These are phyloP conservation scores for Auricularia auricula-judae DNA, from an alignment of 768 basidiomycete species.

Conservation along the genomic window DNA sequence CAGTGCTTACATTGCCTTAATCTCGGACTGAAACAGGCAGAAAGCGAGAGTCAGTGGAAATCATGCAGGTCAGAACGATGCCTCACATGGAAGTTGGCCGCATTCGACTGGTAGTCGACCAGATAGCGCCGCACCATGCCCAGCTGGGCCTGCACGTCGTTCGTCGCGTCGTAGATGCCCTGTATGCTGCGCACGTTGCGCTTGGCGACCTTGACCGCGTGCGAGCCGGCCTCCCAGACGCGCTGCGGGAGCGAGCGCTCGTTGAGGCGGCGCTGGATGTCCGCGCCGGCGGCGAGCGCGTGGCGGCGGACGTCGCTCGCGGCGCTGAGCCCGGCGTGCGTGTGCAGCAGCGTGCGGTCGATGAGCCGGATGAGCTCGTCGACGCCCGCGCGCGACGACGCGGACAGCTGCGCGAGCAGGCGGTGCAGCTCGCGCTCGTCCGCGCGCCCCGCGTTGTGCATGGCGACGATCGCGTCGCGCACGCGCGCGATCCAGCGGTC, in stretches of 20 bases:
- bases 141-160: neutral
- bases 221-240: constrained; percentile 1
- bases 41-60: neutral
- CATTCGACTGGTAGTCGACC: neutral
- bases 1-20: neutral
- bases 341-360: neutral
- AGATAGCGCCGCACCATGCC: neutral
- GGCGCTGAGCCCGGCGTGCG: neutral
- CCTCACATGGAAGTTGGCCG: neutral
- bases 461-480: neutral
- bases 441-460: neutral
- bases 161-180: neutral
- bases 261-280: neutral
- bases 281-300: neutral
- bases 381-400: neutral
- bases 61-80: neutral
- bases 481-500: neutral
- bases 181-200: neutral
- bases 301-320: neutral
- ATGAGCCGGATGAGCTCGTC: neutral
- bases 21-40: neutral
- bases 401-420: neutral
- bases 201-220: neutral
- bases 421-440: neutral
- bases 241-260: constrained; percentile 2